Base-by-base conservation (phyloP, 495 filamentous ascomycete genomes). In the Xylaria nigripes region DNA sequence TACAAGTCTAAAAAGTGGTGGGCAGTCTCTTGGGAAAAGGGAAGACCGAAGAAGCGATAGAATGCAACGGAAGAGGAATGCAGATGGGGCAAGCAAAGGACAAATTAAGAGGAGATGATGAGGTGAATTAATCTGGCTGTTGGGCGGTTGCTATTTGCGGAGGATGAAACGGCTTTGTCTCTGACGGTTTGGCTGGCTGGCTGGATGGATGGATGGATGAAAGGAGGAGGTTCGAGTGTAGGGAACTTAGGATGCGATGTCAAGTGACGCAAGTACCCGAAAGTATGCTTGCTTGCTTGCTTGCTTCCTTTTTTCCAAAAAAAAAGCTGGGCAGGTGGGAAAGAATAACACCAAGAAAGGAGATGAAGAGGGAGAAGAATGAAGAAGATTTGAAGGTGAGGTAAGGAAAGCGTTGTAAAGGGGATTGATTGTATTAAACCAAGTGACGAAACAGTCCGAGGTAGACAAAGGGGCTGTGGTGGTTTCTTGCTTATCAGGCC, bases 71-170 rank as follows among this genome's bases (percentile, higher is more conserved):
- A 46, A 54, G 58, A 51, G 58, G 58, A 3, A 48, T 57, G 40
- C 46, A 25, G 52, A 51, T 54, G 43, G 47, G 43, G 51, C 42
- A 44, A 38, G 49, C 34, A 30, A 45, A 66, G 59, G 61, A 61
- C 56, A 56, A 60, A 58, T 58, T 60, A 60, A 64, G 56, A 58
- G 45, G 23, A 55, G 56, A 55, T 52, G 51, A 57, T 54, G 48
- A 50, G 44, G 45, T 50, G 48, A 47, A 51, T 56, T 50, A 54
- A 54, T 66, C 58, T 66, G 63, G 46, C 23, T 57, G 34, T 44
- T 51, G 30, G 48, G 45, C 32, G 19, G 50, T 30, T 21, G 48
- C 30, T 56, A 36, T 43, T 40, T 54, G 51, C 51, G 49, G 49
- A 51, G 52, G 44, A 32, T 21, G 19, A 41, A 27, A 12, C 51